These are phyloP conservation scores for Beauveria australis DNA, from an alignment of 2,329 filamentous ascomycete genomes.

Conservation along the genomic window DNA sequence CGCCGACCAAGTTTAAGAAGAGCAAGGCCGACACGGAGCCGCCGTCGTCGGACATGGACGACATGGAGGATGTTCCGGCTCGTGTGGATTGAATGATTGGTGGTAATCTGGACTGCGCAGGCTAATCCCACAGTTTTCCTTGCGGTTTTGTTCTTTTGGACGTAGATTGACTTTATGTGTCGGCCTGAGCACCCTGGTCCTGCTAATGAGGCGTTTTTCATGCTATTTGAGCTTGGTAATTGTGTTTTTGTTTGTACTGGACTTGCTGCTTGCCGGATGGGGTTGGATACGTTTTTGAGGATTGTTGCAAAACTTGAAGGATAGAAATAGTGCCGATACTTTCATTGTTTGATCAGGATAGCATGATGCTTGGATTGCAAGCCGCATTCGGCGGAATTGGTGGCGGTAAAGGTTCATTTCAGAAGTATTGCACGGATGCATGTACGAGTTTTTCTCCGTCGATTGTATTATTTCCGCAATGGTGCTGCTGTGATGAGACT, in stretches of 20 bases:
- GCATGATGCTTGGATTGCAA: neutral
- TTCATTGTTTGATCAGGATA: neutral
- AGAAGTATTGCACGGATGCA: neutral
- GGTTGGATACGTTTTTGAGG: neutral
- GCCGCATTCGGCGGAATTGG: neutral
- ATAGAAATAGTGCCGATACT: neutral
- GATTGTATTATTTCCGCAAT: neutral
- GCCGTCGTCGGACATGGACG: conserved; percentile 31
- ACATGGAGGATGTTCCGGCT: conserved; percentile 34
- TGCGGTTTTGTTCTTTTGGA: neutral
- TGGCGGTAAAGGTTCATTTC: neutral
- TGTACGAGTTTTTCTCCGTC: neutral
- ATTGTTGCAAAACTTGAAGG: neutral
- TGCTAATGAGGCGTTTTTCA: neutral
- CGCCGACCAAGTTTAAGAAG: conserved; percentile 21
- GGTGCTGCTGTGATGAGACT: neutral
- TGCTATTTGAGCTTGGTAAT: neutral
- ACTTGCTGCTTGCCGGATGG: neutral
- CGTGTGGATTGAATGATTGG: neutral
- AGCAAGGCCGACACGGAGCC: conserved; percentile 6
- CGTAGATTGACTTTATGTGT: neutral
- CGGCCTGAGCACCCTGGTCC: neutral
- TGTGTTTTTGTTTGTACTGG: neutral
- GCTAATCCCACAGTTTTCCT: neutral
- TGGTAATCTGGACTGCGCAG: neutral